Percentiles rank a stretch among this genome's conserved stretches.
Evolutionary conservation across 176 grass and related monocot species (phyloP).

Genomic region (Bromus sterilis): DNA sequence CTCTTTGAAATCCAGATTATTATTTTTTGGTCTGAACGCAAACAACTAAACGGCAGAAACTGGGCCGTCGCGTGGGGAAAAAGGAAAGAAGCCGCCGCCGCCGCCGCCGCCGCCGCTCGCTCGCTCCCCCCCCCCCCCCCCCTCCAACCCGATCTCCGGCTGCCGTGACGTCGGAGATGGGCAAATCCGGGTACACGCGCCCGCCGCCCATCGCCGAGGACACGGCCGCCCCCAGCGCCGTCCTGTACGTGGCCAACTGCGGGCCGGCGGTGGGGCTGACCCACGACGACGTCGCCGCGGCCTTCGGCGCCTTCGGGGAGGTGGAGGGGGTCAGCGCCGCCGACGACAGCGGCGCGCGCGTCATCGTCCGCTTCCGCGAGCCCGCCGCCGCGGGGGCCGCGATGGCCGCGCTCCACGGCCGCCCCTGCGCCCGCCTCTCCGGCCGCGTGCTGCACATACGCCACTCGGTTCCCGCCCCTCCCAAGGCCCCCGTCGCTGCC

Average conservation of each 20-base stretch:
- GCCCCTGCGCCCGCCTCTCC: slow-evolving; percentile 32
- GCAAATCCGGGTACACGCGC: slow-evolving; percentile 40
- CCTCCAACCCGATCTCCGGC: neutral
- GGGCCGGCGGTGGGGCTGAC: slow-evolving; percentile 68
- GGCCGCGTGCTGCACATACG: slow-evolving; percentile 61
- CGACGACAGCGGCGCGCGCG: slow-evolving; percentile 60
- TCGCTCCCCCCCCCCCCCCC: neutral
- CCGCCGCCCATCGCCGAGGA: slow-evolving; percentile 7
- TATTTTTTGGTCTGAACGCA: too few species aligned
- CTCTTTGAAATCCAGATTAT: too few species aligned
- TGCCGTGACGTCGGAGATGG: slow-evolving; percentile 11
- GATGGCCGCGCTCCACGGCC: slow-evolving; percentile 54
- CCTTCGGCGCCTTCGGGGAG: slow-evolving; percentile 60
- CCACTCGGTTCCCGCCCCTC: slow-evolving; percentile 47
- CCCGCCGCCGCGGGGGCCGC: slow-evolving; percentile 44
- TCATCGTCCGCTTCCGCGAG: slow-evolving; percentile 65
- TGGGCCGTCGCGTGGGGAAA: neutral
- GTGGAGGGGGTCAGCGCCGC: slow-evolving; percentile 49
- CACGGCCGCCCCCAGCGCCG: slow-evolving; percentile 9
- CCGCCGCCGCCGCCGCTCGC: neutral
- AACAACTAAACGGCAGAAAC: neutral
- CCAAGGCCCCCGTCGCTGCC: slow-evolving; percentile 21
- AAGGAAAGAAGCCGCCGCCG: neutral
- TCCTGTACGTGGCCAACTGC: slow-evolving; percentile 84
- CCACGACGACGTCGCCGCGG: slow-evolving; percentile 37